Percentiles rank a stretch among this genome's conserved stretches.
These are phyloP conservation scores for Colletotrichum tropicale DNA, from an alignment of 2,329 filamentous ascomycete species.

Conservation along the genomic window DNA sequence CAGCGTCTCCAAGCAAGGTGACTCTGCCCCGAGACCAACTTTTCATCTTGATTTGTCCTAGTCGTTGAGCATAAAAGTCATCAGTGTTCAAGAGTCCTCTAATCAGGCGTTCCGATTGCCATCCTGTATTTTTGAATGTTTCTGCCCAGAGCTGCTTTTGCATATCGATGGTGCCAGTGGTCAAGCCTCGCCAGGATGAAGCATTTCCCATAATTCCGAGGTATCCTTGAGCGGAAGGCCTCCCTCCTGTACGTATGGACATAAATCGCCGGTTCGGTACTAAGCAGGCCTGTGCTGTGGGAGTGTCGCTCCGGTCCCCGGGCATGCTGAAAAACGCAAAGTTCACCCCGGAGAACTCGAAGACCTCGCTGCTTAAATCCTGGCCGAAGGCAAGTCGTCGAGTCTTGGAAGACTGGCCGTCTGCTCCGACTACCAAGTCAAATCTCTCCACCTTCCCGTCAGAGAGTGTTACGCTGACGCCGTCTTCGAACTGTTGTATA, in stretches of 20 bases:
- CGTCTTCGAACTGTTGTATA: conserved; percentile 22
- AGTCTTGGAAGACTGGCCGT: conserved; percentile 56
- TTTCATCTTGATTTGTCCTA: conserved; percentile 49
- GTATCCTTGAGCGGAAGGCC: conserved; percentile 41
- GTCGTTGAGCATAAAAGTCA: conserved; percentile 50
- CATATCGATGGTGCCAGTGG: conserved; percentile 21
- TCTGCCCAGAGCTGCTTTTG: conserved; percentile 34
- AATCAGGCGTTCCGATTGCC: conserved; percentile 48
- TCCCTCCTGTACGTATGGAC: conserved; percentile 43
- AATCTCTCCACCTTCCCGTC: conserved; percentile 46
- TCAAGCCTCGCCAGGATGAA: neutral
- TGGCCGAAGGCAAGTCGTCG: conserved; percentile 38
- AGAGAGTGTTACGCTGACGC: conserved; percentile 35
- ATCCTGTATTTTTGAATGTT: conserved; percentile 35
- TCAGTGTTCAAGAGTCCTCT: conserved; percentile 39
- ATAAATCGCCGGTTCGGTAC: conserved; percentile 38
- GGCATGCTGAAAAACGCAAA: conserved; percentile 30
- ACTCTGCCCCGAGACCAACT: conserved; percentile 50
- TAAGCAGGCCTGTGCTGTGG: conserved; percentile 33
- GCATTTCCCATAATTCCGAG: conserved; percentile 30
- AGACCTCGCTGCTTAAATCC: conserved; percentile 22
- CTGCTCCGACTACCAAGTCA: conserved; percentile 59
- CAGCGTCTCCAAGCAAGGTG: conserved; percentile 59
- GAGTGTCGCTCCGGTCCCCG: conserved; percentile 31
- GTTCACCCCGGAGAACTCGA: conserved; percentile 23